Conservation (phyloP, 179 eudicot genomes). For the Beta lomatogona region DNA sequence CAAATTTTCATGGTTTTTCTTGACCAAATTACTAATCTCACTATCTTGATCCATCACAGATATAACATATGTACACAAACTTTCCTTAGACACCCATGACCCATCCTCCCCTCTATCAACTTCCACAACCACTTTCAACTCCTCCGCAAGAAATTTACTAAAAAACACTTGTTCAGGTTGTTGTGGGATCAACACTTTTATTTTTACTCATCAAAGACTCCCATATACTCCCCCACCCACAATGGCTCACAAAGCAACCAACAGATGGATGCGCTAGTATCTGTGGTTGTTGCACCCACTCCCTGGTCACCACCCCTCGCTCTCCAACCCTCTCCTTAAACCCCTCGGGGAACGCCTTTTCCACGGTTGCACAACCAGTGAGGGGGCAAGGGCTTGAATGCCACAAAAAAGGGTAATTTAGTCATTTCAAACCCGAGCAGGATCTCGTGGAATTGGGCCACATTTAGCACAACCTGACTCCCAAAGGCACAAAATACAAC, state of each 20-base stretch:
- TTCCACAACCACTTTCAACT: conserved; percentile 58
- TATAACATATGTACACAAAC: conserved; percentile 45
- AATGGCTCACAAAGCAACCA: conserved; percentile 66
- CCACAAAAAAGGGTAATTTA: conserved; percentile 49
- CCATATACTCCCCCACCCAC: conserved; percentile 78
- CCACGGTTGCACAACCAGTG: conserved; percentile 43
- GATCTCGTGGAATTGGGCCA: conserved; percentile 7
- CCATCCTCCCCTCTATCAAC: conserved; percentile 39
- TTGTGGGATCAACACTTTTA: conserved; percentile 60
- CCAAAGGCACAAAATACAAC: conserved; percentile 10
- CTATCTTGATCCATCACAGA: conserved; percentile 49
- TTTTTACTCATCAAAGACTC: conserved; percentile 48
- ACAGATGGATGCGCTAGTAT: conserved; percentile 51
- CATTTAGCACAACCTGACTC: not conserved
- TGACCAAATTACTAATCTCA: conserved; percentile 33
- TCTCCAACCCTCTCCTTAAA: conserved; percentile 40
- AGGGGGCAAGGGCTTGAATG: conserved; percentile 48
- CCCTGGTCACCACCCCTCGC: conserved; percentile 48
- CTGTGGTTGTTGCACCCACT: conserved; percentile 54
- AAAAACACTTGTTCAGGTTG: not conserved
- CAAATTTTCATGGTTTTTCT: conserved; percentile 53
- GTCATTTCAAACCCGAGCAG: conserved; percentile 27
- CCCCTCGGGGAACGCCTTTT: conserved; percentile 53
- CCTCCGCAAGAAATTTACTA: conserved; percentile 42
- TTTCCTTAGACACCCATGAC: conserved; percentile 53